Conservation (phyloP, 768 basidiomycete species). For the Austroboletus festivus region DNA sequence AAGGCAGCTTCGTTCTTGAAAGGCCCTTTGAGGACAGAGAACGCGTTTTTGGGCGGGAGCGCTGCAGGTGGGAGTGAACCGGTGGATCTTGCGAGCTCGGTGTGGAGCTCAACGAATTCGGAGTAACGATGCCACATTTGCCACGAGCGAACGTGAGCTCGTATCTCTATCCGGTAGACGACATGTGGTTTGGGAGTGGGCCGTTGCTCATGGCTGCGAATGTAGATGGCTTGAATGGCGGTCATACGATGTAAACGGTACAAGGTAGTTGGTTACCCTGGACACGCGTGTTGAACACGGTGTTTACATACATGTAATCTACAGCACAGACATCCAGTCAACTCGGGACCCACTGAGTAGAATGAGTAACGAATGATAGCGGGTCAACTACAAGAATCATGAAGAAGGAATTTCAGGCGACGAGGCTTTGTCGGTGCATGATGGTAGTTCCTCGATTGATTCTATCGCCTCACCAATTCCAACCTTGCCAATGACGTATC, state of each 20-base stretch:
- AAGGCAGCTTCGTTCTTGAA: slow-evolving; percentile 50
- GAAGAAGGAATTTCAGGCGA: slow-evolving; percentile 16
- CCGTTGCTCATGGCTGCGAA: slow-evolving; percentile 68
- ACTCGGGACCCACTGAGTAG: background rate
- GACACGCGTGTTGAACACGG: background rate
- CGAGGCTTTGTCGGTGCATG: slow-evolving; percentile 12
- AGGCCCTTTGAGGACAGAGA: slow-evolving; percentile 61
- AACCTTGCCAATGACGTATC: slow-evolving; percentile 73
- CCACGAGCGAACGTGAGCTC: slow-evolving; percentile 90
- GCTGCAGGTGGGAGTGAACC: slow-evolving; percentile 71
- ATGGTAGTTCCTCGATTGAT: slow-evolving; percentile 29
- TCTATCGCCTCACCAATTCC: slow-evolving; percentile 47
- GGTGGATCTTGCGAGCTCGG: slow-evolving; percentile 75
- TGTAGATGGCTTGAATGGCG: slow-evolving; percentile 73
- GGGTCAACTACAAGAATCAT: slow-evolving; percentile 7
- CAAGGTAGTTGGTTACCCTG: slow-evolving; percentile 6
- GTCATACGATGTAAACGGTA: slow-evolving; percentile 44
- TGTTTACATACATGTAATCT: slow-evolving; percentile 16
- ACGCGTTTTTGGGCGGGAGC: slow-evolving; percentile 84
- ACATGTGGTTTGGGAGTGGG: slow-evolving; percentile 70
- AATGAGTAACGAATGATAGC: slow-evolving; percentile 2
- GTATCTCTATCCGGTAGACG: slow-evolving; percentile 80
- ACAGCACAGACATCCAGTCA: slow-evolving; percentile 1
- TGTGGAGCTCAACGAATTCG: slow-evolving; percentile 86
- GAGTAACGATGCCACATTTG: slow-evolving; percentile 93